Base-by-base conservation (phyloP, 1,139 yeast genomes). In the Schizosaccharomyces versatilis region DNA sequence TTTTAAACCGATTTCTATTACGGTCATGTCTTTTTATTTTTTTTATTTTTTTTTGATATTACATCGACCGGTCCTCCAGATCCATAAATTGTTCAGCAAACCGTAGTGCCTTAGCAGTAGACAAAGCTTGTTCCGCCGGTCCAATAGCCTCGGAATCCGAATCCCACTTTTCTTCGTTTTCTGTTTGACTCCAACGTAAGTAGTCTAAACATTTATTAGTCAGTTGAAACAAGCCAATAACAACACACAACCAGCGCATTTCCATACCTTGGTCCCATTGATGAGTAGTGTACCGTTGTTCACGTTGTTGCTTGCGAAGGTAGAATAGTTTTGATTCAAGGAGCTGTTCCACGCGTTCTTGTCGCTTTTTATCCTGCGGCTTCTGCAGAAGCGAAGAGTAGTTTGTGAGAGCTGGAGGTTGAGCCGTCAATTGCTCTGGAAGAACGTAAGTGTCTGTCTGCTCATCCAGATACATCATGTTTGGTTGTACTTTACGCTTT, bases 11-110 rank as follows among this genome's bases (percentile, higher is more conserved):
- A 24, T 24, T 24, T 24, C 32, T 24, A 5, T 24, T 24, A 3
- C 32, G 32, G 5, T 3, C 32, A 24, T 24, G 32, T 24, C 32
- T 24, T 24, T 24, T 24, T 5, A 3, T 24, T 24, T 24, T 24
- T 2, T 24, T 24, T 24, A 3, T 24, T 24, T 24, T 24, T 24
- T n/a, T n/a, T n/a, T n/a, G n/a, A n/a, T 24, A 24, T 24, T 24
- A 6, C 15, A 24, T 24, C 9, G 10, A 44, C 38, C 10, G 19
- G 19, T 32, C 15, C 6, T 44, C 49, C 9, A 32, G n/a, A n/a
- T 44, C 15, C 49, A 44, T 44, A 32, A 44, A 44, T n/a, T 44
- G 49, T 12, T 44, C 38, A 24, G 49, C 19, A 44, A 44, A 44
- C 14, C 49, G 36, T 3, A 44, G 14, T 3, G 49, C 49, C 6